phyloP scores from a whole-genome alignment of 2,329 filamentous ascomycete genomes.

The Zalaria obscura region DNA sequence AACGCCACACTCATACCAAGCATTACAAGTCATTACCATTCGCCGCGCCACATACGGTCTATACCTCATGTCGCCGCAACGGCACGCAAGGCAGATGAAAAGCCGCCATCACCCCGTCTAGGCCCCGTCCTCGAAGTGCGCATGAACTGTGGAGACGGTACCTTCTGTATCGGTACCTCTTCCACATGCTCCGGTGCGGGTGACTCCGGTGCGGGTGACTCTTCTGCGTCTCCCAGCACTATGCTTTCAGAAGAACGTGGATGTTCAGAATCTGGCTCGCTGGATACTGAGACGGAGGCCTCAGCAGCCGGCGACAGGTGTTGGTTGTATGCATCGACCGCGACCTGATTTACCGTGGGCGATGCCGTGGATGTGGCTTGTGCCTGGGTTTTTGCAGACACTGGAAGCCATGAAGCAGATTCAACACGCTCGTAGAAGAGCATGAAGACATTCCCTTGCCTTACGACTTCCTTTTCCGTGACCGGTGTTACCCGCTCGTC shows the following conservation, averaged over 20 bases:
- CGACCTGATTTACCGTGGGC: not conserved
- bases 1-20: too few species aligned
- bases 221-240: not conserved
- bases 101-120: not conserved
- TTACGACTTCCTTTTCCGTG: conserved; percentile 57
- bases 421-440: conserved; percentile 68
- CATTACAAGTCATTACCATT: too few species aligned
- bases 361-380: not conserved
- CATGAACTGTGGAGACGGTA: not conserved
- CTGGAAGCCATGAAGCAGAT: not conserved
- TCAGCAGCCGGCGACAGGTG: not conserved
- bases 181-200: not conserved
- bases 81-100: not conserved
- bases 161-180: not conserved
- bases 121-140: not conserved
- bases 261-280: too few species aligned
- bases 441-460: conserved; percentile 83
- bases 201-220: too few species aligned
- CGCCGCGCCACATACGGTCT: too few species aligned
- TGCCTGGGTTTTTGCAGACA: too few species aligned
- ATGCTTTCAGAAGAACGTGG: not conserved
- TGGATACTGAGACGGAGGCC: not conserved
- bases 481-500: conserved; percentile 72
- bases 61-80: too few species aligned
- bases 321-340: not conserved